Evolutionary conservation across 1,284 basidiomycete species (phyloP).

Genomic region (Ustilago hordei): DNA sequence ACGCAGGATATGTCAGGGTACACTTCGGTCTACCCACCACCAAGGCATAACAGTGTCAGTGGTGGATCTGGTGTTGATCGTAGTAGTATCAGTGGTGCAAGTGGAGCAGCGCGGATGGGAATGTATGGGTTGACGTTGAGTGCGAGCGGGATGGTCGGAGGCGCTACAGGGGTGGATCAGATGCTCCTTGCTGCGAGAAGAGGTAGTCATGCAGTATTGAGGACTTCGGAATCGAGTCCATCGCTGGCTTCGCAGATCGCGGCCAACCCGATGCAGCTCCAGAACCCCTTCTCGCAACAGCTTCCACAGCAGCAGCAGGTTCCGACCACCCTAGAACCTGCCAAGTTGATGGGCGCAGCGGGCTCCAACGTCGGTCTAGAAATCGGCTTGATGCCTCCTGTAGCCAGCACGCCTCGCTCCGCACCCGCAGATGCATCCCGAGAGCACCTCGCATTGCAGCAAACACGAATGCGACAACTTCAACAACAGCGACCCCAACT

Average conservation of each 20-base stretch:
- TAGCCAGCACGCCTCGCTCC: constrained; percentile 34
- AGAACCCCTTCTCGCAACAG: constrained; percentile 31
- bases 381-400: constrained; percentile 20
- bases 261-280: constrained; percentile 53
- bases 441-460: constrained; percentile 33
- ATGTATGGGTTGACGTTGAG: constrained; percentile 18
- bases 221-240: constrained; percentile 31
- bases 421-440: constrained; percentile 34
- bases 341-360: constrained; percentile 25
- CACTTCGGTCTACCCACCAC: constrained; percentile 49
- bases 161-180: constrained; percentile 14
- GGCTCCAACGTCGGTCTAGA: not conserved
- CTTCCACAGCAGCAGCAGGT: constrained; percentile 19
- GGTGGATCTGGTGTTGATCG: not conserved
- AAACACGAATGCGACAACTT: constrained; percentile 34
- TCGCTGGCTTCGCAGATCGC: constrained; percentile 45
- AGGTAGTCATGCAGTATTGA: constrained; percentile 20
- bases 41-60: constrained; percentile 28
- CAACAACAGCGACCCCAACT: constrained; percentile 43
- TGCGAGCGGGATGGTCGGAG: constrained; percentile 23
- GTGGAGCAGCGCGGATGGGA: constrained; percentile 4
- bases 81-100: not conserved
- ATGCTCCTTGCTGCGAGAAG: constrained; percentile 30
- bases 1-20: constrained; percentile 42
- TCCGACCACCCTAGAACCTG: constrained; percentile 30